These are phyloP conservation scores for Inosperma sp. DNA, from an alignment of 768 basidiomycete genomes.

Conservation along the genomic window DNA sequence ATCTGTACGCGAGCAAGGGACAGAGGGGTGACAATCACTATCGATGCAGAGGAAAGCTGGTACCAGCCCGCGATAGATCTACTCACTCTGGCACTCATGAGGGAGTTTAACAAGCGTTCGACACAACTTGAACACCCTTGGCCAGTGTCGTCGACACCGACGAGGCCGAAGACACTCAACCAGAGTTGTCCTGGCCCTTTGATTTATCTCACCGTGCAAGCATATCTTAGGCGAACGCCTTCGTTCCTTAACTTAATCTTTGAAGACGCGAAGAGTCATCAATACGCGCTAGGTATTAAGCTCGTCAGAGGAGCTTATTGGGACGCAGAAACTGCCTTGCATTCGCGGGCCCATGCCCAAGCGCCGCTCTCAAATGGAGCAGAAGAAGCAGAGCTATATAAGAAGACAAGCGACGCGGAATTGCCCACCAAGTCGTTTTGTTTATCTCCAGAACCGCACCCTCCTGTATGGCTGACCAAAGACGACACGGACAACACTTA, in stretches of 20 bases:
- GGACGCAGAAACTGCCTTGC: constrained; percentile 60
- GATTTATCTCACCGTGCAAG: constrained; percentile 84
- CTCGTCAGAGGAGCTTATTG: constrained; percentile 94
- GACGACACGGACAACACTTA: constrained; percentile 71
- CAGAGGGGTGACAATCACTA: constrained; percentile 61
- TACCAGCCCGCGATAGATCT: constrained; percentile 85
- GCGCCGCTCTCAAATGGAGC: constrained; percentile 13
- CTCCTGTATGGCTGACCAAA: constrained; percentile 70
- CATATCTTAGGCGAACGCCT: constrained; percentile 78
- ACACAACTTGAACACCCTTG: not conserved
- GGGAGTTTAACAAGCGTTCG: constrained; percentile 61
- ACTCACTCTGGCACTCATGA: constrained; percentile 67
- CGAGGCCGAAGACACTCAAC: not conserved
- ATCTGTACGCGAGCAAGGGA: constrained; percentile 64
- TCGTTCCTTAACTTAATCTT: constrained; percentile 63
- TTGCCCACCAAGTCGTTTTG: constrained; percentile 38
- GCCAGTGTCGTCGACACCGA: not conserved
- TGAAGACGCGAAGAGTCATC: constrained; percentile 55
- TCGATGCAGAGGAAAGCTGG: constrained; percentile 85
- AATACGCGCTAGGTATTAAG: constrained; percentile 82
- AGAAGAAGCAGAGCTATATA: constrained; percentile 8
- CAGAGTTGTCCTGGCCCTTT: constrained; percentile 70
- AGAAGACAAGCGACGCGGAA: too few relatives aligned
- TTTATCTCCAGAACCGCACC: constrained; percentile 51
- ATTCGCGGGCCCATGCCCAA: constrained; percentile 22